These are phyloP conservation scores for Trypanosoma platydactyli DNA, from an alignment of 208 protist genomes.

Conservation along the genomic window DNA sequence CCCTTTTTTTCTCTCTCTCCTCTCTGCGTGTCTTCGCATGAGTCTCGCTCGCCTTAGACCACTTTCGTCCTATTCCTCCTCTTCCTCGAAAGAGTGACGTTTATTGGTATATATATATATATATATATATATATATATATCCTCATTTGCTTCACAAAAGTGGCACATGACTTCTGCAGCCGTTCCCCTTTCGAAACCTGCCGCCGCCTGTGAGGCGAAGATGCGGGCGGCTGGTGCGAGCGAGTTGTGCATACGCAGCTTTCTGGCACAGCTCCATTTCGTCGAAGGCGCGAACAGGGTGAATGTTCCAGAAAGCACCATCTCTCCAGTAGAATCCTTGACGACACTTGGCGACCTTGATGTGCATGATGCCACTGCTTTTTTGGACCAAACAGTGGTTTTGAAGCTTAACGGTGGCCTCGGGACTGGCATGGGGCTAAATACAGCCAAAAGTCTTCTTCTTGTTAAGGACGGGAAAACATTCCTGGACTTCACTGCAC, in stretches of 20 bases:
- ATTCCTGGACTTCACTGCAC: conserved; percentile 97
- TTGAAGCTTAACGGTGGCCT: conserved; percentile 98
- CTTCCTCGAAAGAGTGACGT: no score
- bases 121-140: conserved; percentile 14
- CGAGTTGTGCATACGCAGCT: conserved; percentile 63
- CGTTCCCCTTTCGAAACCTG: conserved; percentile 38
- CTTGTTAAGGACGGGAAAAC: conserved; percentile 92
- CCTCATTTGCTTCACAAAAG: not conserved
- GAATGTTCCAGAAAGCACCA: conserved; percentile 50
- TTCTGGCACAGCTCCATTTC: conserved; percentile 56
- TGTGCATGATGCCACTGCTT: conserved; percentile 22
- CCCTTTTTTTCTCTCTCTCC: no score
- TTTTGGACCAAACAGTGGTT: conserved; percentile 91
- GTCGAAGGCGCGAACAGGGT: conserved; percentile 50
- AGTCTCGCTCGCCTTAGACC: no score
- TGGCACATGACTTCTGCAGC: not conserved
- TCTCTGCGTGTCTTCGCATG: no score
- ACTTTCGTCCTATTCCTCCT: no score
- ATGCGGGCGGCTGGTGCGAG: conserved; percentile 63
- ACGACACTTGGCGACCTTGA: conserved; percentile 40
- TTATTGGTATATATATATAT: conserved; percentile 13
- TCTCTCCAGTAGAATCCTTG: conserved; percentile 46
- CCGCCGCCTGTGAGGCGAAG: conserved; percentile 60
- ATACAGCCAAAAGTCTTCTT: conserved; percentile 92
- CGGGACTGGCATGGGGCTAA: conserved; percentile 89